These are phyloP conservation scores for Penicillium verhagenii DNA, from an alignment of 495 filamentous ascomycete species.

Conservation along the genomic window DNA sequence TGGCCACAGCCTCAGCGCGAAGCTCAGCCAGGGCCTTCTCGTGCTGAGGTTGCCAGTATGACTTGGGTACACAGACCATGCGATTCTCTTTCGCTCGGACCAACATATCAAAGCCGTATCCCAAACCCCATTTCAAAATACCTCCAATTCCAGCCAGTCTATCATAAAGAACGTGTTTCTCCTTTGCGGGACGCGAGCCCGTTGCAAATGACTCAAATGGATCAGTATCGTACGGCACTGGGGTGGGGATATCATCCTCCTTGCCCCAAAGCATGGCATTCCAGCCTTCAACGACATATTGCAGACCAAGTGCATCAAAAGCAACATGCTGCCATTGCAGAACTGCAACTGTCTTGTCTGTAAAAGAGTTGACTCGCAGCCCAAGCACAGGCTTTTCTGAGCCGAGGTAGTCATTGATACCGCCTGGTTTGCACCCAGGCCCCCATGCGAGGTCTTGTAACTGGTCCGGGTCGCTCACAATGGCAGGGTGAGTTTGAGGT, in stretches of 20 bases:
- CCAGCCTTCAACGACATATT: constrained; percentile 25
- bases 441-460: constrained; percentile 20
- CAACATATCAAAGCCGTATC: constrained; percentile 24
- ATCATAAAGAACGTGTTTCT: constrained; percentile 6
- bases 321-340: constrained; percentile 31
- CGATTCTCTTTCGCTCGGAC: constrained; percentile 26
- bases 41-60: constrained; percentile 19
- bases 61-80: constrained; percentile 24
- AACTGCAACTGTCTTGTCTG: constrained; percentile 47
- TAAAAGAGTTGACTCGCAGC: constrained; percentile 49
- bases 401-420: constrained; percentile 42
- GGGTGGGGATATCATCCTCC: constrained; percentile 12
- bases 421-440: constrained; percentile 18
- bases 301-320: constrained; percentile 23
- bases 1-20: constrained; percentile 11
- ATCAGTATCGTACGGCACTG: constrained; percentile 11
- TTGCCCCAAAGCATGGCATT: constrained; percentile 23
- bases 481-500: constrained; percentile 10
- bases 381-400: constrained; percentile 46
- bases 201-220: constrained; percentile 13
- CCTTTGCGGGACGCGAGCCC: constrained; percentile 6
- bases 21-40: constrained; percentile 22
- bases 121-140: constrained; percentile 23
- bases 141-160: constrained; percentile 13
- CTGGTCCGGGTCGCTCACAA: constrained; percentile 20